These are phyloP conservation scores for Urochloa ruziziensis DNA, from an alignment of 176 grass and related monocot genomes.

Conservation along the genomic window DNA sequence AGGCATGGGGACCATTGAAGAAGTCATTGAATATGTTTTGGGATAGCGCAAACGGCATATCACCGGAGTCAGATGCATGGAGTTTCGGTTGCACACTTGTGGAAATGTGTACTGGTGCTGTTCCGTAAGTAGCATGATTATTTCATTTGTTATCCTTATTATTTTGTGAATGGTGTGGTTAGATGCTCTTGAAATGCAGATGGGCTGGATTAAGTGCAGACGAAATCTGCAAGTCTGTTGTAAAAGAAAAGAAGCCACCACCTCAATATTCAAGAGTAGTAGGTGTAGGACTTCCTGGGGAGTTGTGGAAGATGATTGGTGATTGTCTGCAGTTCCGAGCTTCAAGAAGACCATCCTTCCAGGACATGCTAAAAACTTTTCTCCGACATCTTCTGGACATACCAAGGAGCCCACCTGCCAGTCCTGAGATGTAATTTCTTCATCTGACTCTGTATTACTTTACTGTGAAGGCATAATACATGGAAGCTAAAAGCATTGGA, in stretches of 20 bases:
- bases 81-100: conserved; percentile 99
- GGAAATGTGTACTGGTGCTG: conserved; percentile 99
- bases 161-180: conserved; percentile 36
- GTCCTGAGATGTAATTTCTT: conserved; percentile 83
- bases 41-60: conserved; percentile 84
- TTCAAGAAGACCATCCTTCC: conserved; percentile 88
- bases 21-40: conserved; percentile 78
- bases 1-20: conserved; percentile 93
- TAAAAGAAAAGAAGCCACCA: conserved; percentile 84
- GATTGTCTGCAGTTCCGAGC: conserved; percentile 84
- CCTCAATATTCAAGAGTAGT: conserved; percentile 98
- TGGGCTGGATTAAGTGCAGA: conserved; percentile 94
- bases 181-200: conserved; percentile 70
- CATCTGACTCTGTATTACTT: conserved; percentile 21
- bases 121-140: conserved; percentile 84
- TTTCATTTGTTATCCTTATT: conserved; percentile 46
- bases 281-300: conserved; percentile 93
- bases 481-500: conserved; percentile 22
- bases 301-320: conserved; percentile 99
- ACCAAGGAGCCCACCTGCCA: conserved; percentile 84
- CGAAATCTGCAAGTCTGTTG: conserved; percentile 80
- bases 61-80: conserved; percentile 95
- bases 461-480: conserved; percentile 9
- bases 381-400: conserved; percentile 93
- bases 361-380: conserved; percentile 95